Percentiles rank a stretch among this genome's conserved stretches.
phyloP scores from a whole-genome alignment of 2,329 filamentous ascomycete genomes.

The Periconia macrospinosa region DNA sequence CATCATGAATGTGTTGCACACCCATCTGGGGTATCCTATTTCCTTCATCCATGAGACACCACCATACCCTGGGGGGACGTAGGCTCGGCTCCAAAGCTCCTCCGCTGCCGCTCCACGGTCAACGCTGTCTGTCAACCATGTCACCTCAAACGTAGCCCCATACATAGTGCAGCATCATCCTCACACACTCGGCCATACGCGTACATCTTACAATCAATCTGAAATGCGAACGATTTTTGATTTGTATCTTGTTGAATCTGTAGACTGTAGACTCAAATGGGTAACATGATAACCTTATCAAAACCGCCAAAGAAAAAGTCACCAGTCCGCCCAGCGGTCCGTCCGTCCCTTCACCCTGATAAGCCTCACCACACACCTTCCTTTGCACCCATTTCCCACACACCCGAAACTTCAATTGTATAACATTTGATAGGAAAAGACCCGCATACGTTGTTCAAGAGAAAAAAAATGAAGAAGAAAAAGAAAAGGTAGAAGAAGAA shows the following conservation, averaged over 20 bases:
- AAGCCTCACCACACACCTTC: background rate
- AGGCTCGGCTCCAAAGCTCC: no score
- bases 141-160: background rate
- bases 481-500: background rate
- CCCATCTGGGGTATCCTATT: background rate
- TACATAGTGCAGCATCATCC: background rate
- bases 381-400: background rate
- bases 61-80: no score
- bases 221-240: constrained; percentile 15
- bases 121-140: background rate
- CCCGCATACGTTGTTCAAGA: background rate
- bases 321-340: constrained; percentile 39
- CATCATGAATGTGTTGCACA: background rate
- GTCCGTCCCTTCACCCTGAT: constrained; percentile 7
- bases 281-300: constrained; percentile 13
- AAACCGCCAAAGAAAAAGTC: constrained; percentile 16
- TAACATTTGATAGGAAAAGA: background rate
- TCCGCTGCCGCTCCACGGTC: background rate
- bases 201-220: no score
- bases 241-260: constrained; percentile 28
- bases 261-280: constrained; percentile 19
- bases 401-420: background rate
- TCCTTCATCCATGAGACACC: no score
- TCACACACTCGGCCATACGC: background rate
- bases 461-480: constrained; percentile 5